Evolutionary conservation across 1,139 yeast genomes (phyloP).

Genomic region (Maudiozyma humilis): DNA sequence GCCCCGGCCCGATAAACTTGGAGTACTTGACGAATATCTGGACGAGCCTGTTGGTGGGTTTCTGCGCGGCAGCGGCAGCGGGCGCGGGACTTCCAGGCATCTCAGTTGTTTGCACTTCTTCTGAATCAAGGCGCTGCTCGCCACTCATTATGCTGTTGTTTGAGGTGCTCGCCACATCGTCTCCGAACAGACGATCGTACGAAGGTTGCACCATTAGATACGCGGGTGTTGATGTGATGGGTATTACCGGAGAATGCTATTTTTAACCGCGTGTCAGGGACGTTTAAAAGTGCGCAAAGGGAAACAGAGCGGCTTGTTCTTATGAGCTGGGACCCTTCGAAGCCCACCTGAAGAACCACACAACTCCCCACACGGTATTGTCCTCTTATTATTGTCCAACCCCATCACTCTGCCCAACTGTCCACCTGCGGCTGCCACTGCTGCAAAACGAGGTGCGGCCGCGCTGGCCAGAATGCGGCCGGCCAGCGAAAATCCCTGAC

Average conservation of each 20-base stretch:
- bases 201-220: neutral
- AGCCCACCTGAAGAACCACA: no score
- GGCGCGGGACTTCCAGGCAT: no score
- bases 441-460: neutral
- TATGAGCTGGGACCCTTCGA: no score
- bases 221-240: neutral
- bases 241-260: no score
- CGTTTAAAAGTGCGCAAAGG: no score
- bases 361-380: no score
- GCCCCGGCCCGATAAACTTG: conserved; percentile 69
- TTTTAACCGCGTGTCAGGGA: no score
- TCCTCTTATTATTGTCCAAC: no score
- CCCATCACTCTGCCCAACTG: no score
- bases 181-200: neutral
- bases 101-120: no score
- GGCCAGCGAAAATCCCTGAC: neutral
- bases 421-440: neutral
- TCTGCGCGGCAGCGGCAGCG: neutral
- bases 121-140: neutral
- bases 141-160: neutral
- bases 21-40: conserved; percentile 37
- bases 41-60: neutral
- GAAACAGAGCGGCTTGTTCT: no score
- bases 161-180: neutral
- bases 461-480: neutral